Evolutionary conservation across 805 yeast genomes (phyloP).

Genomic region (Wickerhamiella qilinensis): DNA sequence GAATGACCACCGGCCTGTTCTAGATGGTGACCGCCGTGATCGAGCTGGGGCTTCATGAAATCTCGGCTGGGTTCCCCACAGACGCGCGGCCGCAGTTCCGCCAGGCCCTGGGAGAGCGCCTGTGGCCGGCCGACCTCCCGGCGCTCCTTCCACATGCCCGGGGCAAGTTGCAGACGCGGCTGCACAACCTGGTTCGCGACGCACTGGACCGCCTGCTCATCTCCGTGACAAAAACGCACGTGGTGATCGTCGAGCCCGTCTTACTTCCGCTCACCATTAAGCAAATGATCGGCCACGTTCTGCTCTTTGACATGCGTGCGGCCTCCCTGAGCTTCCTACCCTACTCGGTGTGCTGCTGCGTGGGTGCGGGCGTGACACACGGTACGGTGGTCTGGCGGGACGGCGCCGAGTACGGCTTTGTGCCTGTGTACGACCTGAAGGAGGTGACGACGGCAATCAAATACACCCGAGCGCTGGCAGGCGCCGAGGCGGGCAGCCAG

Average conservation of each 20-base stretch:
- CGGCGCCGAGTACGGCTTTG: slow-evolving; percentile 4
- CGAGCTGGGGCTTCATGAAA: slow-evolving; percentile 3
- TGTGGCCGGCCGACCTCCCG: slow-evolving; percentile 3
- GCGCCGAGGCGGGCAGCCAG: too few relatives aligned
- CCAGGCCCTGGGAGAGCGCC: not conserved
- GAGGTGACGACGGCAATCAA: slow-evolving; percentile 10
- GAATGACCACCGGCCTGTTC: too few relatives aligned
- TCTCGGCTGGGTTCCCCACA: slow-evolving; percentile 9
- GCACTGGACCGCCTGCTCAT: slow-evolving; percentile 9
- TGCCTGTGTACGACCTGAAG: slow-evolving; percentile 14
- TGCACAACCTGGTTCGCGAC: slow-evolving; percentile 5
- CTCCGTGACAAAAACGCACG: slow-evolving; percentile 5
- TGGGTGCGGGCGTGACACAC: slow-evolving; percentile 2
- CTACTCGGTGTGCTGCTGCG: slow-evolving; percentile 12
- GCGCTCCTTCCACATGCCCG: not conserved
- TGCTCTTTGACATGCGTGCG: slow-evolving; percentile 9
- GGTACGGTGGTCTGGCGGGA: slow-evolving; percentile 6
- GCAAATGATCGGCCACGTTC: slow-evolving; percentile 7
- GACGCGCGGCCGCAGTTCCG: slow-evolving; percentile 5
- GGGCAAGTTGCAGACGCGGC: not conserved
- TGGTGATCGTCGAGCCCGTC: slow-evolving; percentile 15
- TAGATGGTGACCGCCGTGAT: slow-evolving; percentile 10
- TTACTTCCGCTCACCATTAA: slow-evolving; percentile 7
- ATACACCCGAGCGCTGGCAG: not conserved
- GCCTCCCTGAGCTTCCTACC: slow-evolving; percentile 11